Percentiles rank a stretch among this genome's conserved stretches.
phyloP scores from a whole-genome alignment of 352 stramenopile species.

The Pythium chondricola region DNA sequence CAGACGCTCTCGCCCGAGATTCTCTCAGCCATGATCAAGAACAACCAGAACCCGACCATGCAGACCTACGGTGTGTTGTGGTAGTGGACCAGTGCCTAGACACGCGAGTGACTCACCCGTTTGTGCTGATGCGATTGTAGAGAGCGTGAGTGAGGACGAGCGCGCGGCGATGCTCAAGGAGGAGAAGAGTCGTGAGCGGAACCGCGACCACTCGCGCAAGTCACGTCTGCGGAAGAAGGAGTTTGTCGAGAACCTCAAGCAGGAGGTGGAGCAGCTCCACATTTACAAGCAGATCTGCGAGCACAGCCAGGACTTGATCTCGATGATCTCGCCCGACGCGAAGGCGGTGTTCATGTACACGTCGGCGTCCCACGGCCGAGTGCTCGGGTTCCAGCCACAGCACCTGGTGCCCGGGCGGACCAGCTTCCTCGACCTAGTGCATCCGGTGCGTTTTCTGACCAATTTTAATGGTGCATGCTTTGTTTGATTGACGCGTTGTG shows the following conservation, averaged over 20 bases:
- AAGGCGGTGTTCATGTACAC: slow-evolving; percentile 63
- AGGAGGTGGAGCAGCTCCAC: slow-evolving; percentile 74
- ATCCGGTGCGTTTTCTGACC: slow-evolving; percentile 41
- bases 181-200: slow-evolving; percentile 86
- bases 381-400: slow-evolving; percentile 74
- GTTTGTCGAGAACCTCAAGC: slow-evolving; percentile 92
- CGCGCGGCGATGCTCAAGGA: slow-evolving; percentile 75
- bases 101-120: slow-evolving; percentile 6
- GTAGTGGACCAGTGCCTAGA: slow-evolving; percentile 16
- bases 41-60: slow-evolving; percentile 70
- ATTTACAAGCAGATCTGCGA: slow-evolving; percentile 85
- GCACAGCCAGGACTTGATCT: slow-evolving; percentile 74
- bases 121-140: slow-evolving; percentile 28
- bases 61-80: slow-evolving; percentile 47
- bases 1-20: slow-evolving; percentile 79
- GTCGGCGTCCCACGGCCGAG: slow-evolving; percentile 56
- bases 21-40: slow-evolving; percentile 80
- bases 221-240: slow-evolving; percentile 93
- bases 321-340: slow-evolving; percentile 57
- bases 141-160: slow-evolving; percentile 78
- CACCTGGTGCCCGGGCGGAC: slow-evolving; percentile 67
- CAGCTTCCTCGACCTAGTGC: slow-evolving; percentile 80
- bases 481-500: background rate
- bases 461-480: slow-evolving; percentile 1
- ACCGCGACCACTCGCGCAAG: slow-evolving; percentile 94